Evolutionary conservation across 306 rosid species (phyloP).

Genomic region (Cyclanthera cordifolia): DNA sequence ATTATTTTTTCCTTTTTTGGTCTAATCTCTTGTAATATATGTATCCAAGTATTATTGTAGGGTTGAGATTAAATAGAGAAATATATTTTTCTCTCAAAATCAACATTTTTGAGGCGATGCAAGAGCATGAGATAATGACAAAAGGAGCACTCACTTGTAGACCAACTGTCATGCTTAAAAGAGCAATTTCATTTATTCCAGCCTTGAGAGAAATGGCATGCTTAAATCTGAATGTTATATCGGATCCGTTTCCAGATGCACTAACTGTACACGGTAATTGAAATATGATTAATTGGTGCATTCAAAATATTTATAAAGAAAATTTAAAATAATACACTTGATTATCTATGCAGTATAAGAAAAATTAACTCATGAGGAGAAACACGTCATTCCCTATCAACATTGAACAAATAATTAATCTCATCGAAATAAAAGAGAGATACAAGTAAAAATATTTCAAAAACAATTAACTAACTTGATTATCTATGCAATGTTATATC

Average conservation of each 20-base stretch:
- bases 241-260: constrained; percentile 77
- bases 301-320: neutral
- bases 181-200: constrained; percentile 76
- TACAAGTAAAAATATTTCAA: too few relatives aligned
- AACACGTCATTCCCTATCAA: neutral
- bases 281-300: neutral
- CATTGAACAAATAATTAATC: neutral
- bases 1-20: too few relatives aligned
- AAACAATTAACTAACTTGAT: too few relatives aligned
- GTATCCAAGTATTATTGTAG: too few relatives aligned
- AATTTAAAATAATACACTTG: neutral
- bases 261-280: constrained; percentile 38
- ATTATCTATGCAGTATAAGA: neutral
- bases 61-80: too few relatives aligned
- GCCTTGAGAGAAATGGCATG: constrained; percentile 52
- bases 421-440: neutral
- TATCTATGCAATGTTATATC: too few relatives aligned
- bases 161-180: constrained; percentile 85
- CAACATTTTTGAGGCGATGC: neutral
- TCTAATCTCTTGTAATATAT: too few relatives aligned
- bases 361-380: neutral
- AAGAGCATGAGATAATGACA: neutral
- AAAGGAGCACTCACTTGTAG: constrained; percentile 39
- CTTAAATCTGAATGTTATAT: constrained; percentile 47
- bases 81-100: too few relatives aligned